Base-by-base conservation (phyloP, 73 alveolate species). In the Paramecium bursaria region DNA sequence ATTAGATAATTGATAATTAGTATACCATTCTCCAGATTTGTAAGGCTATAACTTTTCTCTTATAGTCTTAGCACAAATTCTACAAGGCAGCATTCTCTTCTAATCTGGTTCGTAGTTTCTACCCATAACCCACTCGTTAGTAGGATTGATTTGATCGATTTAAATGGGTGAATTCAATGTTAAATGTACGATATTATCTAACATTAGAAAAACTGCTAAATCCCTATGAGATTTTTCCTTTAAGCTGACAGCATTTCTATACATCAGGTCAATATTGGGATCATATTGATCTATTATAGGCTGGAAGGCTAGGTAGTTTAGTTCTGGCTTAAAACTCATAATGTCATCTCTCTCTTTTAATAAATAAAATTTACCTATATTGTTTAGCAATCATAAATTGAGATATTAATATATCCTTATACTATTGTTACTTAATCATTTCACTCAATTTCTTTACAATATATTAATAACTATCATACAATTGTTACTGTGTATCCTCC, bases 1-100 rank as follows among this genome's bases (percentile, higher is more conserved):
- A 39, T 67, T 33, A 3, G 21, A 14, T n/a, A 7, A 39, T 7
- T 11, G 5, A 7, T 3, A 19, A 0, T 33, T 39, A 5, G 44
- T 9, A 26, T 67, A 67, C 82, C 82, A 67, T 67, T 67, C 82
- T 3, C 82, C 82, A 11, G 82, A 67, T 25, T 42, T 67, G 22
- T 57, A 67, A 15, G 33, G 7, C 14, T 67, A 42, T 11, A 67
- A 25, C 9, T 67, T 67, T 39, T 67, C 82, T 42, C 44, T 67
- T 3, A 67, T 10, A 19, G 82, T 33, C 11, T 67, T 67, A 14
- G 82, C 82, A 25, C 50, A 67, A 0, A 67, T 67, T 0, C 82
- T 0, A 4, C 82, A 67, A 3, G 82, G 44, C 22, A 67, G 29
- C 15, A 67, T 6, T 67, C 44, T 21, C 4, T 57, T 21, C 33